These are phyloP conservation scores for Penicillium arizonense DNA, from an alignment of 495 filamentous ascomycete genomes.

Conservation along the genomic window DNA sequence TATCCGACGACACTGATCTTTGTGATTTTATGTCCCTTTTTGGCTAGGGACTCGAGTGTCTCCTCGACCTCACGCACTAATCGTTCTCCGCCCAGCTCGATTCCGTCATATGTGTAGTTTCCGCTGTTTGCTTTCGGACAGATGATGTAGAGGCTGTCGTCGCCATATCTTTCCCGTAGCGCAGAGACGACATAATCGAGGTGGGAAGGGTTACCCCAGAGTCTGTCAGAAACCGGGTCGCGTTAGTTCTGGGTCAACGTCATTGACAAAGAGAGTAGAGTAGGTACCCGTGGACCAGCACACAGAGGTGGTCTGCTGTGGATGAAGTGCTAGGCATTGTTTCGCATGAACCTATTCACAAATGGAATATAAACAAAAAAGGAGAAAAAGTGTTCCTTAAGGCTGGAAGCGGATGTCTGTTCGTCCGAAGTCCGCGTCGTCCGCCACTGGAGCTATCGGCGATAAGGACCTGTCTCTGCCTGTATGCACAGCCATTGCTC, in stretches of 20 bases:
- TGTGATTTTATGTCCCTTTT: conserved; percentile 64
- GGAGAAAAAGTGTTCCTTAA: background rate
- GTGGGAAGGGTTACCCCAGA: conserved; percentile 92
- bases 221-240: conserved; percentile 39
- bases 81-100: conserved; percentile 86
- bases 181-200: conserved; percentile 67
- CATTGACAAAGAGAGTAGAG: conserved; percentile 5
- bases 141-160: conserved; percentile 69
- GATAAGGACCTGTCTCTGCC: conserved; percentile 10
- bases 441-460: conserved; percentile 6
- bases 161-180: conserved; percentile 61
- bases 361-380: background rate
- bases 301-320: conserved; percentile 72
- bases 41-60: conserved; percentile 62
- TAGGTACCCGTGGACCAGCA: conserved; percentile 89
- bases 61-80: conserved; percentile 87
- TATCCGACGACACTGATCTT: conserved; percentile 90
- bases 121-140: conserved; percentile 77
- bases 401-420: background rate
- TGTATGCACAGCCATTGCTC: background rate
- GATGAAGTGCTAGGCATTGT: conserved; percentile 9
- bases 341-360: background rate
- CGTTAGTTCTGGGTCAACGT: conserved; percentile 5
- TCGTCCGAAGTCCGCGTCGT: conserved; percentile 6
- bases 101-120: conserved; percentile 89